These are phyloP conservation scores for Periconia sp. DNA, from an alignment of 2,329 filamentous ascomycete genomes.

Conservation along the genomic window DNA sequence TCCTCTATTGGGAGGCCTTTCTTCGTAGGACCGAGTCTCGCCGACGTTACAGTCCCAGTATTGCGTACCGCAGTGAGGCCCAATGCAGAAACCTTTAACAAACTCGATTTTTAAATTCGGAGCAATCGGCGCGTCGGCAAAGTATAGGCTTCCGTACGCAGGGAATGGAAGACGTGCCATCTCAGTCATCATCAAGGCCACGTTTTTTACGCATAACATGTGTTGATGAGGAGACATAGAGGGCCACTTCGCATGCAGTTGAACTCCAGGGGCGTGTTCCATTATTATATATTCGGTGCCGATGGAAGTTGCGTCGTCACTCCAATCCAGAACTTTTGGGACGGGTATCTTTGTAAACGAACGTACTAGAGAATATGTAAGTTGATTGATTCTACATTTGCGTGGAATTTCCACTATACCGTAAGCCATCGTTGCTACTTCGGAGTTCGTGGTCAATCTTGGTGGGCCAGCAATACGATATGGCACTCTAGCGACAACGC, in stretches of 20 bases:
- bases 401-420: slow-evolving; percentile 25
- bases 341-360: slow-evolving; percentile 42
- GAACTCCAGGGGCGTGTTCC: slow-evolving; percentile 34
- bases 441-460: slow-evolving; percentile 41
- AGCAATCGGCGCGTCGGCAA: slow-evolving; percentile 22
- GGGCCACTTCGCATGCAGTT: slow-evolving; percentile 32
- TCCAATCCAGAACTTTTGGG: slow-evolving; percentile 47
- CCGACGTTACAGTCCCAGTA: slow-evolving; percentile 11
- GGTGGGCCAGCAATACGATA: slow-evolving; percentile 41
- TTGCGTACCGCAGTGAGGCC: slow-evolving; percentile 17
- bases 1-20: slow-evolving; percentile 4
- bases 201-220: slow-evolving; percentile 34
- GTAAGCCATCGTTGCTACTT: slow-evolving; percentile 48
- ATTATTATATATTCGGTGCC: slow-evolving; percentile 42
- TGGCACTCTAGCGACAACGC: slow-evolving; percentile 45
- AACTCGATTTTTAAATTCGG: slow-evolving; percentile 21
- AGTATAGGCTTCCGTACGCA: slow-evolving; percentile 41
- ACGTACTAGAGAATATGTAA: slow-evolving; percentile 28
- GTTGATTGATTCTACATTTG: slow-evolving; percentile 1
- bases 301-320: slow-evolving; percentile 34
- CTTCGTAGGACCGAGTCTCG: slow-evolving; percentile 3
- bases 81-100: slow-evolving; percentile 34
- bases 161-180: slow-evolving; percentile 38
- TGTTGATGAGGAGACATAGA: slow-evolving; percentile 34
- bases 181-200: slow-evolving; percentile 26